phyloP scores from a whole-genome alignment of 768 basidiomycete species.

The Termitomyces sp. region DNA sequence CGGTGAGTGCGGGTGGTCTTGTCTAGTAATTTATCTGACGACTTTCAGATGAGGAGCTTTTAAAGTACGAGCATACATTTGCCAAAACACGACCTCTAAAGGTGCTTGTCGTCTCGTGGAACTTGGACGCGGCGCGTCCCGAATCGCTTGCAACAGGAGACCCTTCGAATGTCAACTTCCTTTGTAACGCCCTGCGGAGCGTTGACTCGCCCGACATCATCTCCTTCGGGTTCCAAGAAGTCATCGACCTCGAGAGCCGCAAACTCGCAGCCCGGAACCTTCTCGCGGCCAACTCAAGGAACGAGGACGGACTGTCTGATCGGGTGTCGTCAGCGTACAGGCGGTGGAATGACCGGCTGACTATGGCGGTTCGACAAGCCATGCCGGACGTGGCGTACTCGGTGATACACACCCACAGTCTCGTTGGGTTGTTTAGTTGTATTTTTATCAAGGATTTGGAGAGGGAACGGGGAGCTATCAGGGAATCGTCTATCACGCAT shows the following conservation, averaged over 20 bases:
- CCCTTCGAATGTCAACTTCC: slow-evolving; percentile 70
- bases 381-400: slow-evolving; percentile 75
- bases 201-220: slow-evolving; percentile 83
- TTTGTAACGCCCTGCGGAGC: slow-evolving; percentile 70
- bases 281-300: slow-evolving; percentile 67
- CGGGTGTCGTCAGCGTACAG: slow-evolving; percentile 85
- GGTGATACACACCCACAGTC: slow-evolving; percentile 76
- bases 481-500: slow-evolving; percentile 69
- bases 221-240: slow-evolving; percentile 92
- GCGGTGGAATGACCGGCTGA: slow-evolving; percentile 81
- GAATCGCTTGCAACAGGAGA: slow-evolving; percentile 56
- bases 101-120: slow-evolving; percentile 86
- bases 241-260: slow-evolving; percentile 91
- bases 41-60: slow-evolving; percentile 62
- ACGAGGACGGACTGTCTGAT: slow-evolving; percentile 56
- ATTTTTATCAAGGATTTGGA: slow-evolving; percentile 70
- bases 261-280: slow-evolving; percentile 91
- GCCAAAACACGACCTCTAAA: slow-evolving; percentile 75
- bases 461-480: slow-evolving; percentile 38
- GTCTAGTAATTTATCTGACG: neutral
- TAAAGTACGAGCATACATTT: slow-evolving; percentile 70
- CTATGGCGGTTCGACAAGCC: slow-evolving; percentile 62
- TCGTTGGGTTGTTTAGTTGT: slow-evolving; percentile 84
- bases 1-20: slow-evolving; percentile 45
- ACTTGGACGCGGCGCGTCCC: slow-evolving; percentile 84